phyloP scores from a whole-genome alignment of 441 rosid genomes.

The Daphne laureola region DNA sequence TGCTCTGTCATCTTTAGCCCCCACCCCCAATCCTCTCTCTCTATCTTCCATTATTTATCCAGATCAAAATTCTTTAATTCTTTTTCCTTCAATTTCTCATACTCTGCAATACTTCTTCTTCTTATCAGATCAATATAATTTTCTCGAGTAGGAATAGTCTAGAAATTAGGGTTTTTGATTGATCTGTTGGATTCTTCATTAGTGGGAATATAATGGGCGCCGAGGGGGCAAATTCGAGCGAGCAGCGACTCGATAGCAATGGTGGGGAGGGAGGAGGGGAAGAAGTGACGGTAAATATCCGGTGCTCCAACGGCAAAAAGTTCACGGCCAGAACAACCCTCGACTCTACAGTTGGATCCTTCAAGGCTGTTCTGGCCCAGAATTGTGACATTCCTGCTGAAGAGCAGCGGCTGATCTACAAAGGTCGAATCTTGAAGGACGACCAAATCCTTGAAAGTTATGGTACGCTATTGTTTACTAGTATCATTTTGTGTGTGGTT shows the following conservation, averaged over 20 bases:
- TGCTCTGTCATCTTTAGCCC: too few relatives aligned
- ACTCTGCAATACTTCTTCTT: too few relatives aligned
- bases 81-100: too few relatives aligned
- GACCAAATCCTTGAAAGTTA: conserved; percentile 54
- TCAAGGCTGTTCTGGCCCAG: conserved; percentile 51
- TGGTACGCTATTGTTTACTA: conserved; percentile 26
- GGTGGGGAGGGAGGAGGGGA: conserved; percentile 22
- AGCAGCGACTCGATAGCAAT: conserved; percentile 17
- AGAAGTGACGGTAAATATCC: conserved; percentile 35
- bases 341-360: conserved; percentile 45
- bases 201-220: conserved; percentile 32
- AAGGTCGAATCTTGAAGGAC: conserved; percentile 73
- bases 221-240: conserved; percentile 45
- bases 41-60: too few relatives aligned
- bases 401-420: conserved; percentile 71
- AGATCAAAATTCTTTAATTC: too few relatives aligned
- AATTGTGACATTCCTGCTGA: conserved; percentile 55
- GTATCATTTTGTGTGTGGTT: too few relatives aligned
- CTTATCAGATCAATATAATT: too few relatives aligned
- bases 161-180: conserved; percentile 12
- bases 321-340: conserved; percentile 39
- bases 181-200: conserved; percentile 9
- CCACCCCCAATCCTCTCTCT: too few relatives aligned
- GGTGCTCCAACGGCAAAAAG: conserved; percentile 58
- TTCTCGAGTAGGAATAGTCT: too few relatives aligned